Evolutionary conservation across 2,329 filamentous ascomycete genomes (phyloP).

Genomic region (Penicillium aurantiogriseum): DNA sequence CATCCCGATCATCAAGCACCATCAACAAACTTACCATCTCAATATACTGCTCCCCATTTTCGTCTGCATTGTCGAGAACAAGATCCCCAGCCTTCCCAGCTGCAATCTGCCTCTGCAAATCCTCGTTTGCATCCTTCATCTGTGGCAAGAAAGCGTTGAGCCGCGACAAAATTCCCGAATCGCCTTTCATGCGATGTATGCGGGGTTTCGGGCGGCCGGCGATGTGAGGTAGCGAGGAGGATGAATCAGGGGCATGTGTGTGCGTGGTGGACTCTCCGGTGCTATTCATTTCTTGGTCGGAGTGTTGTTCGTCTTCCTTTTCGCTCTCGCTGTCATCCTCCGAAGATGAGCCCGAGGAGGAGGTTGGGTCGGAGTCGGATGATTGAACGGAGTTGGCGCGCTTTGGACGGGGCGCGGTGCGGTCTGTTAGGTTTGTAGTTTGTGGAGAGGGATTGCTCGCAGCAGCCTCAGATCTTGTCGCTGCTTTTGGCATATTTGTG

Average conservation of each 20-base stretch:
- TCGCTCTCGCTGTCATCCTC: slow-evolving; percentile 28
- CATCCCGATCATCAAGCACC: neutral
- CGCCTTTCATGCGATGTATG: slow-evolving; percentile 30
- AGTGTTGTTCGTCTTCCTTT: slow-evolving; percentile 21
- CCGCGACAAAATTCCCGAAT: slow-evolving; percentile 36
- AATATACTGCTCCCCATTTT: slow-evolving; percentile 40
- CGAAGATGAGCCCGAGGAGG: slow-evolving; percentile 27
- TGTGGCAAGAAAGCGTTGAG: slow-evolving; percentile 44
- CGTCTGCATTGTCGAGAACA: slow-evolving; percentile 36
- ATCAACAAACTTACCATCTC: slow-evolving; percentile 38
- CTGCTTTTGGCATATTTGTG: neutral
- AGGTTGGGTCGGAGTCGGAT: slow-evolving; percentile 26
- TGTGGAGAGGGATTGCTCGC: neutral
- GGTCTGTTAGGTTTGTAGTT: slow-evolving; percentile 5
- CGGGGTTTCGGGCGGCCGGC: slow-evolving; percentile 35
- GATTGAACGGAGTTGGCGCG: slow-evolving; percentile 4
- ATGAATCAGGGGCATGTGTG: neutral
- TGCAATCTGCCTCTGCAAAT: slow-evolving; percentile 40
- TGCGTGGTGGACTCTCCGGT: neutral
- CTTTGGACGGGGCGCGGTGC: neutral
- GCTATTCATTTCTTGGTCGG: slow-evolving; percentile 11
- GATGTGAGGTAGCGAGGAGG: slow-evolving; percentile 28
- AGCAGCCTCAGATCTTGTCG: neutral
- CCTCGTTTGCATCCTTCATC: slow-evolving; percentile 45
- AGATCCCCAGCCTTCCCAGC: slow-evolving; percentile 33